Conservation (phyloP, 176 grass and related monocot genomes). For the Poa annua region DNA sequence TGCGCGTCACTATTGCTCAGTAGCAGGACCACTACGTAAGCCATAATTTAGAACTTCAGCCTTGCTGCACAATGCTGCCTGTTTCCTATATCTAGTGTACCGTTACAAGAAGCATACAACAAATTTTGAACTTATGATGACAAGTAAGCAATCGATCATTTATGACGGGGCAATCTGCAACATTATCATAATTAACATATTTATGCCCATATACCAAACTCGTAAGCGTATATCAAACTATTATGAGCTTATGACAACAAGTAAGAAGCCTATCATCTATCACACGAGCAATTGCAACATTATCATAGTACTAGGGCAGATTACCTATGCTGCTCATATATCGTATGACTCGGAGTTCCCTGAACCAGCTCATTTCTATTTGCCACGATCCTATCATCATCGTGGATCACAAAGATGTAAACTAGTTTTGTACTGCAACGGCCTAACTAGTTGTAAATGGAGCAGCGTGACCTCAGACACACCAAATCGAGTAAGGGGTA, state of each 20-base stretch:
- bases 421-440: not conserved
- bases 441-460: slow-evolving; percentile 18
- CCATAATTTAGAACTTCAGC: slow-evolving; percentile 4
- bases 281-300: not conserved
- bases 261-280: not conserved
- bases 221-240: not conserved
- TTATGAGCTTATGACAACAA: not conserved
- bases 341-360: not conserved
- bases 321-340: not conserved
- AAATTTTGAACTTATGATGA: not conserved
- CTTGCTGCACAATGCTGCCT: not conserved
- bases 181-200: not conserved
- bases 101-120: not conserved
- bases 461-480: not conserved
- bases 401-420: not conserved
- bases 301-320: not conserved
- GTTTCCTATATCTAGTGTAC: not conserved
- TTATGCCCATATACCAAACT: slow-evolving; percentile 21
- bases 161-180: not conserved
- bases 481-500: slow-evolving; percentile 16
- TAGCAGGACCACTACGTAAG: not conserved
- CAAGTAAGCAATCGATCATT: not conserved
- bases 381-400: slow-evolving; percentile 1
- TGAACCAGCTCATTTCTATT: not conserved
- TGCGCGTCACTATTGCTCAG: not conserved